A percentile compares a stretch with the other conserved stretches of the same genome.
Conservation (phyloP, 805 yeast species). For the Candida alai region DNA sequence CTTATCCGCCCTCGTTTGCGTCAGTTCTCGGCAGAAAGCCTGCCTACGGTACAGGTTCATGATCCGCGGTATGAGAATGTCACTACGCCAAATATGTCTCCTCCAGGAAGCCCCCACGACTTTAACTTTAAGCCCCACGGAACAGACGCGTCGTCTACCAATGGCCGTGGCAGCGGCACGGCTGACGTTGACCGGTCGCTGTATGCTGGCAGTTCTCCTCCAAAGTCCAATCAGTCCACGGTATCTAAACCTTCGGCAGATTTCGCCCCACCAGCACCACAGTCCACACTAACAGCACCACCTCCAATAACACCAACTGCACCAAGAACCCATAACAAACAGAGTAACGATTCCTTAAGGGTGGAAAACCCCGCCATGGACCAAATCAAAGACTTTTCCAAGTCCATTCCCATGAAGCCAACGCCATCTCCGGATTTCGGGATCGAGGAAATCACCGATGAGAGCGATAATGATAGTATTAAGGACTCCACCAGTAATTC, state of each 20-base stretch:
- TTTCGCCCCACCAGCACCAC: neutral
- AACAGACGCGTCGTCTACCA: neutral
- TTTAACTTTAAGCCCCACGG: neutral
- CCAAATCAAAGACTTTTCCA: slow-evolving; percentile 8
- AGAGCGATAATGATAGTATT: slow-evolving; percentile 16
- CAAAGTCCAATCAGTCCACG: neutral
- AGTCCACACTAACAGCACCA: slow-evolving; percentile 5
- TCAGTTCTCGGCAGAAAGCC: neutral
- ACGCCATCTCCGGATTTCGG: slow-evolving; percentile 27
- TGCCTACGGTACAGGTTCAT: neutral
- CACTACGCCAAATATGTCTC: too few species aligned
- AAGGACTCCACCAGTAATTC: neutral
- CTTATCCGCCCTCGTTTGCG: neutral
- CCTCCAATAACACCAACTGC: neutral
- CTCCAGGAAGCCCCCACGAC: neutral
- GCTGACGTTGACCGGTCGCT: too few species aligned
- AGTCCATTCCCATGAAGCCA: slow-evolving; percentile 8
- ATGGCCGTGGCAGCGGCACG: neutral
- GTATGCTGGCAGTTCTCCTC: neutral
- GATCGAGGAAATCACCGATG: slow-evolving; percentile 33
- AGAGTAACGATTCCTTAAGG: neutral
- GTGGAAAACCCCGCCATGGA: neutral
- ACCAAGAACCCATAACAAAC: neutral
- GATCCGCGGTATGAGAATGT: too few species aligned
- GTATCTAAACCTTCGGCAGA: neutral